Percentiles rank a stretch among this genome's conserved stretches.
phyloP scores from a whole-genome alignment of 768 basidiomycete genomes.

The Gautieria morchelliformis region DNA sequence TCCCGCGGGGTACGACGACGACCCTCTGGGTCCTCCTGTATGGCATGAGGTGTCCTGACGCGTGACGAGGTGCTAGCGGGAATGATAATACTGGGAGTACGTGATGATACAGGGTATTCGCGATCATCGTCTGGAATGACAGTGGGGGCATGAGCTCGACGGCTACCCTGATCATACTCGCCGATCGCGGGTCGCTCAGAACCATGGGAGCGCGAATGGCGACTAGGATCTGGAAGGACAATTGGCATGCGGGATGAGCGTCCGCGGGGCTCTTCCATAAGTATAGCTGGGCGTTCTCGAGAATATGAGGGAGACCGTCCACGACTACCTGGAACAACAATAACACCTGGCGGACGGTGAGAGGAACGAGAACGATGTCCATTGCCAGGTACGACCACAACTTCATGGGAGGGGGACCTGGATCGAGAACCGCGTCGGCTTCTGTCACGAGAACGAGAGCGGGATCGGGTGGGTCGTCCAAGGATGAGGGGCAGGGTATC shows the following conservation, averaged over 20 bases:
- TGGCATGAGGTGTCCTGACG: neutral
- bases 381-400: neutral
- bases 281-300: neutral
- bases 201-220: conserved; percentile 2
- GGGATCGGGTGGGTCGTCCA: neutral
- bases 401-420: neutral
- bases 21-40: neutral
- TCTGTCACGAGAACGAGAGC: neutral
- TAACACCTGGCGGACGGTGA: neutral
- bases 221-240: neutral
- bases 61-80: neutral
- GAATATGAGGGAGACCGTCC: conserved; percentile 12
- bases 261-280: conserved; percentile 4
- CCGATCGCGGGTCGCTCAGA: neutral
- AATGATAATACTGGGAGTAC: neutral
- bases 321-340: neutral
- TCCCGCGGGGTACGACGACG: neutral
- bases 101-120: too few species aligned
- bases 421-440: neutral
- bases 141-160: neutral
- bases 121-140: too few species aligned
- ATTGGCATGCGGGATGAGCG: conserved; percentile 4
- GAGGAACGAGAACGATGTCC: neutral
- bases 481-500: neutral
- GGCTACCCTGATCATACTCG: neutral